A percentile compares a stretch with the other conserved stretches of the same genome.
These are phyloP conservation scores for Pseudopithomyces chartarum DNA, from an alignment of 2,329 filamentous ascomycete species.

Conservation along the genomic window DNA sequence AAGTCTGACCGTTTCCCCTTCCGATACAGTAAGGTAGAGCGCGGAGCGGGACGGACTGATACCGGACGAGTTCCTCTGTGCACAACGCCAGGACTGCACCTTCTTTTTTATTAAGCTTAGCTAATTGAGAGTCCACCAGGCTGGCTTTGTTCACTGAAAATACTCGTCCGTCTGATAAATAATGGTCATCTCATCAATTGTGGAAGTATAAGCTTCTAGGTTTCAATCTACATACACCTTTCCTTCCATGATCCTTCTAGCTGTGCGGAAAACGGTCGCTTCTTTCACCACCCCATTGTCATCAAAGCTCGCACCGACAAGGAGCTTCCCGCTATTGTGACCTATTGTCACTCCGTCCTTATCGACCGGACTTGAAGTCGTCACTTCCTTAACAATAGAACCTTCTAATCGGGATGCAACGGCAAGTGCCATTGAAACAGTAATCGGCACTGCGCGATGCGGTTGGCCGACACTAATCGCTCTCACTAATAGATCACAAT, in stretches of 20 bases:
- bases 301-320: slow-evolving; percentile 26
- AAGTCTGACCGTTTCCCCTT: too few species aligned
- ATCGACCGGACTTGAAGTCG: slow-evolving; percentile 15
- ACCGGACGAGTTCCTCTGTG: too few species aligned
- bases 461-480: slow-evolving; percentile 45
- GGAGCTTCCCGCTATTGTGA: slow-evolving; percentile 29
- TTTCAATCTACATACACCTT: slow-evolving; percentile 23
- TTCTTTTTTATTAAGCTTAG: too few species aligned
- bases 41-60: too few species aligned
- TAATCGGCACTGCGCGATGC: slow-evolving; percentile 44
- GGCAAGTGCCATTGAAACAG: slow-evolving; percentile 44
- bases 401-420: slow-evolving; percentile 29
- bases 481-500: slow-evolving; percentile 38
- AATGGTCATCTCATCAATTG: too few species aligned
- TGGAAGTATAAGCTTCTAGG: background rate
- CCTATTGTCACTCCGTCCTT: slow-evolving; percentile 27
- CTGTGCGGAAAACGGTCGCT: slow-evolving; percentile 30
- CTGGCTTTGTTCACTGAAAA: too few species aligned
- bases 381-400: slow-evolving; percentile 21
- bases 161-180: too few species aligned
- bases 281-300: slow-evolving; percentile 16
- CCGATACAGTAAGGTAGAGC: too few species aligned
- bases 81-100: too few species aligned
- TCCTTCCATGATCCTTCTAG: slow-evolving; percentile 31
- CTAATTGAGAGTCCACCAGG: too few species aligned